Conservation (phyloP, 2,329 filamentous ascomycete genomes). For the Trichophyton benhamiae region DNA sequence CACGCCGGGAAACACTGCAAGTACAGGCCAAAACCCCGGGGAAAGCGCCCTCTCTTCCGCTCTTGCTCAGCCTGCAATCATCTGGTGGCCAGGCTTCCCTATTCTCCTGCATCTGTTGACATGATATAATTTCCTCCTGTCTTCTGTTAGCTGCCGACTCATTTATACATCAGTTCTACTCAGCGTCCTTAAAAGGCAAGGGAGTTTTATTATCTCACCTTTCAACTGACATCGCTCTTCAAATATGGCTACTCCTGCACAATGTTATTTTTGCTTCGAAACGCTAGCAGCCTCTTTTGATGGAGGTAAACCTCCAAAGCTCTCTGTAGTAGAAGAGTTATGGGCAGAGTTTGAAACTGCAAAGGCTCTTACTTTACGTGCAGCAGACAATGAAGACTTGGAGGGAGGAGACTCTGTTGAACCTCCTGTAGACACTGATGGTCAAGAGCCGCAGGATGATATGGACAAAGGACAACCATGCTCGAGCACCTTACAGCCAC, state of each 20-base stretch:
- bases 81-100: background rate
- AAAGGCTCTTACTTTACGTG: slow-evolving; percentile 16
- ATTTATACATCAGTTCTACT: background rate
- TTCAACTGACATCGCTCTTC: background rate
- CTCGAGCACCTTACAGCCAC: slow-evolving; percentile 20
- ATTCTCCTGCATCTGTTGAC: background rate
- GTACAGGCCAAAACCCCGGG: background rate
- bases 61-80: background rate
- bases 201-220: background rate
- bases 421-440: slow-evolving; percentile 11
- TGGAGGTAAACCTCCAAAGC: slow-evolving; percentile 51
- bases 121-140: too few relatives aligned
- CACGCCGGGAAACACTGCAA: background rate
- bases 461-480: slow-evolving; percentile 9
- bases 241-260: slow-evolving; percentile 69
- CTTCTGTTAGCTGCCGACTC: too few relatives aligned
- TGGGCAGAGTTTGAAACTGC: slow-evolving; percentile 45
- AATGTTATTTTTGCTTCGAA: slow-evolving; percentile 93
- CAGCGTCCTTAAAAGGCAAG: background rate
- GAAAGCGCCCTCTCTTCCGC: background rate
- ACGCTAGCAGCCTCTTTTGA: slow-evolving; percentile 64
- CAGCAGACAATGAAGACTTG: slow-evolving; percentile 16
- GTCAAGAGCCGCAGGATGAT: slow-evolving; percentile 18
- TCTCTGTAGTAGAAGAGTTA: slow-evolving; percentile 57
- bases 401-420: slow-evolving; percentile 1